phyloP scores from a whole-genome alignment of 1,139 yeast genomes.

The Scheffersomyces parashehatae region DNA sequence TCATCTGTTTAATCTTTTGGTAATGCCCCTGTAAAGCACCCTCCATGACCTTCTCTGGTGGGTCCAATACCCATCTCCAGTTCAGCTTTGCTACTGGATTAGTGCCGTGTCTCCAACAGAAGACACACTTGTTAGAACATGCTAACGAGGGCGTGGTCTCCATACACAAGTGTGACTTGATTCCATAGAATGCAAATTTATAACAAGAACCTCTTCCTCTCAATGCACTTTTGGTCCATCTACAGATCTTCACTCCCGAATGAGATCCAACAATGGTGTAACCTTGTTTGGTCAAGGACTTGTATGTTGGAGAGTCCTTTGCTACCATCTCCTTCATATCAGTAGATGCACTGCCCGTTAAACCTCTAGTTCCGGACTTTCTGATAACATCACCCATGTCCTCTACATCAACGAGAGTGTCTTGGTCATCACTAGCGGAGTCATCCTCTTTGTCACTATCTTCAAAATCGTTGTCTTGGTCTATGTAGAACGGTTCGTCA shows the following conservation, averaged over 20 bases:
- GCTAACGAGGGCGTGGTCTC: constrained; percentile 93
- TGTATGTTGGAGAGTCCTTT: constrained; percentile 83
- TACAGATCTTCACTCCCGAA: constrained; percentile 91
- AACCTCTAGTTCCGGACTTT: constrained; percentile 23
- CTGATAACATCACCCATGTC: constrained; percentile 73
- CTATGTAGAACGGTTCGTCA: constrained; percentile 61
- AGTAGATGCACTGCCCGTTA: constrained; percentile 11
- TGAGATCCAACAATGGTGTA: constrained; percentile 92
- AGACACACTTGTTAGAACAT: constrained; percentile 93
- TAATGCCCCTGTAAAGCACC: constrained; percentile 92
- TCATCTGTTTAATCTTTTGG: constrained; percentile 87
- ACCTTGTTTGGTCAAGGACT: constrained; percentile 88
- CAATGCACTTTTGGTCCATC: constrained; percentile 95
- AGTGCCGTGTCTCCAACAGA: constrained; percentile 97
- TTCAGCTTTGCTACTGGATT: constrained; percentile 90
- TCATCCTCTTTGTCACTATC: constrained; percentile 46
- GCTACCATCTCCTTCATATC: constrained; percentile 85
- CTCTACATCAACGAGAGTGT: constrained; percentile 71
- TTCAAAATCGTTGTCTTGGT: constrained; percentile 34
- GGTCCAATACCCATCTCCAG: constrained; percentile 96
- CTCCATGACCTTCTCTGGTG: constrained; percentile 77
- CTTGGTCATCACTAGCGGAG: constrained; percentile 47
- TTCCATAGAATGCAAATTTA: constrained; percentile 89
- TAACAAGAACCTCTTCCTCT: constrained; percentile 95
- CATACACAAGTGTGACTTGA: constrained; percentile 89